Base-by-base conservation (phyloP, 2,329 filamentous ascomycete genomes). In the Aspergillus pseudonomiae region DNA sequence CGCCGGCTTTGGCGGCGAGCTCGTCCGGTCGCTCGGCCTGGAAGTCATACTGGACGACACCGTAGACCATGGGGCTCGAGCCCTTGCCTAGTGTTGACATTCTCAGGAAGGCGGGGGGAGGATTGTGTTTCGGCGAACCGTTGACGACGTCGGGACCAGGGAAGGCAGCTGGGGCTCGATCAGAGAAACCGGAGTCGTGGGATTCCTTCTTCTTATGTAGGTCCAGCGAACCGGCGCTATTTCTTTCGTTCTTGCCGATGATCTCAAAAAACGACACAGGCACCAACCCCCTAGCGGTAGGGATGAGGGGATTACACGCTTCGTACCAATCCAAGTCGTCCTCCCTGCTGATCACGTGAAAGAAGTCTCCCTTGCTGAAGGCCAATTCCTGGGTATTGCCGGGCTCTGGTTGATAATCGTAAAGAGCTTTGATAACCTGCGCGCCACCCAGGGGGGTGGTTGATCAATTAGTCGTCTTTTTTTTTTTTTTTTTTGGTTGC, bases 241-340 rank as follows among this genome's bases (percentile, higher is more conserved):
- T 91, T 77, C 94, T 86, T 79, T 96, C 94, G 68, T 91, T 96
- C 81, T 95, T 94, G 68, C 93, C 94, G 56, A 99, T 87, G 45
- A 90, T 87, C 78, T 98, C 93, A 79, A 99, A 99, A 81, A 93
- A 97, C 63, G 90, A 88, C 63, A 97, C 95, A 9, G 95, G 95
- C 52, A 99, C 95, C 65, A 99, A 86, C 65, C 95, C 95, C 69
- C 93, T 89, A 57, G 93, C 92, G 79, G 91, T 91, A 73, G 73
- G 93, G 68, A 97, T 84, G 57, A 91, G 87, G 65, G 95, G 95
- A 77, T 99, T 99, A 84, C 93, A 98, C 61, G 94, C 95, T 81
- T 98, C 95, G 85, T 97, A 99, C 94, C 95, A 99, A 77, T 97
- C 93, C 46, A 84, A 82, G 77, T 98, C 94, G 83, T 97, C 90